These are phyloP conservation scores for Cryptococcus sp. DNA, from an alignment of 1,284 basidiomycete genomes.

Conservation along the genomic window DNA sequence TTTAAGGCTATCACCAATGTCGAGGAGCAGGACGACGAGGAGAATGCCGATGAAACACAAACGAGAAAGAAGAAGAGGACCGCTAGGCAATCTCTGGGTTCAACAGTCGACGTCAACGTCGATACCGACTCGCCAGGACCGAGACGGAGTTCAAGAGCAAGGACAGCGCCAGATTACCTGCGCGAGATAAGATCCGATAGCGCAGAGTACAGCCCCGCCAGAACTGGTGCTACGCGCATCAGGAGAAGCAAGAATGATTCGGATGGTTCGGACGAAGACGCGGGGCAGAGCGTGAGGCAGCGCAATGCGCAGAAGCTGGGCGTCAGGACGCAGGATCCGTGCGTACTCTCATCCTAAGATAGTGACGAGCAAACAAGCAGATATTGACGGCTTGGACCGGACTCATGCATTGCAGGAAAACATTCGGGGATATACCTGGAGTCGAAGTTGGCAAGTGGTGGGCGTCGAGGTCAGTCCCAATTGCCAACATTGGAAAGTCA, in stretches of 20 bases:
- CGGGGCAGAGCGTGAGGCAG: conserved; percentile 7
- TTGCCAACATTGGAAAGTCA: not conserved
- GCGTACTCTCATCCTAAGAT: conserved; percentile 7
- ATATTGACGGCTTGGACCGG: not conserved
- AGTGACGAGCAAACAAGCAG: not conserved
- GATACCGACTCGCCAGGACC: not conserved
- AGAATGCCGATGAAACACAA: no score
- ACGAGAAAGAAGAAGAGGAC: no score
- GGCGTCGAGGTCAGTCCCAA: conserved; percentile 25
- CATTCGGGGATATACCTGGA: conserved; percentile 43
- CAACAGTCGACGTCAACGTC: not conserved
- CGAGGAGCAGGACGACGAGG: not conserved
- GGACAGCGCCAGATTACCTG: not conserved
- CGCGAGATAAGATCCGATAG: not conserved
- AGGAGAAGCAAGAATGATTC: conserved; percentile 6
- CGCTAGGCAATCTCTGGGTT: not conserved
- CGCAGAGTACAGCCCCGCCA: not conserved
- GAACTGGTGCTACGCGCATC: not conserved
- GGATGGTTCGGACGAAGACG: conserved; percentile 12
- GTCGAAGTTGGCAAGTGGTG: conserved; percentile 44
- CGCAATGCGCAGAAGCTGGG: conserved; percentile 36
- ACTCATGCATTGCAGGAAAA: conserved; percentile 20
- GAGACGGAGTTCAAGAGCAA: conserved; percentile 1
- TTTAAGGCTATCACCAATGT: conserved; percentile 1
- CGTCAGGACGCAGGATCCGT: conserved; percentile 39